These are phyloP conservation scores for Epichloe uncinata DNA, from an alignment of 2,329 filamentous ascomycete species.

Conservation along the genomic window DNA sequence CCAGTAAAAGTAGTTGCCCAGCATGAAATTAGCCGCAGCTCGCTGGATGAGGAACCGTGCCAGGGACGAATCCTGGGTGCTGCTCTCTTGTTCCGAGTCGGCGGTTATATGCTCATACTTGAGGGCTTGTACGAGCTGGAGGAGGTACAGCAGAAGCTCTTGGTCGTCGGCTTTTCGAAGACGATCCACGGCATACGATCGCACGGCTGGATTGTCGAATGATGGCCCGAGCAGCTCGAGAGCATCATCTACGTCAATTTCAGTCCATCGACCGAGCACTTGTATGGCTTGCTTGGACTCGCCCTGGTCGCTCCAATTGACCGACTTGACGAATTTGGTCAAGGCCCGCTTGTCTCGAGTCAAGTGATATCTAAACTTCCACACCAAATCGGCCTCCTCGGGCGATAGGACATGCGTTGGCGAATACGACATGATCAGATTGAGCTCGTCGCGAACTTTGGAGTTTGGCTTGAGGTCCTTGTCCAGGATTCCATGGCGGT, in stretches of 20 bases:
- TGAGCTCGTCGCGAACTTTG: conserved; percentile 87
- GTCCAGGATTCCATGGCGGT: conserved; percentile 84
- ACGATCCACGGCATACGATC: conserved; percentile 86
- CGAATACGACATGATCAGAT: conserved; percentile 80
- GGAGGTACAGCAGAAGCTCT: conserved; percentile 77
- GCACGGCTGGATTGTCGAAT: conserved; percentile 77
- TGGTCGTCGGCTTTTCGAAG: conserved; percentile 85
- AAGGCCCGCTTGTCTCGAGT: conserved; percentile 83
- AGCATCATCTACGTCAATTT: conserved; percentile 94
- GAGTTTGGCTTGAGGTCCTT: conserved; percentile 93
- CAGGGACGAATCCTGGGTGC: conserved; percentile 64
- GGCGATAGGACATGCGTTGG: conserved; percentile 78
- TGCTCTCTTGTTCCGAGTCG: conserved; percentile 40
- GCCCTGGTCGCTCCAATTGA: conserved; percentile 77
- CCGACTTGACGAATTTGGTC: conserved; percentile 96
- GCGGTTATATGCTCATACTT: conserved; percentile 76
- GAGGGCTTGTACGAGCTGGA: conserved; percentile 89
- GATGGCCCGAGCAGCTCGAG: conserved; percentile 85
- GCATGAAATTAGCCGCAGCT: conserved; percentile 73
- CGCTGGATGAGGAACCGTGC: conserved; percentile 81
- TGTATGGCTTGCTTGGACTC: conserved; percentile 85
- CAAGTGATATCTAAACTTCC: conserved; percentile 94
- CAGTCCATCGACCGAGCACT: conserved; percentile 83
- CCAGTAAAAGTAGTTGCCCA: conserved; percentile 96
- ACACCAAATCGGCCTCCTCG: conserved; percentile 90